Evolutionary conservation across 768 basidiomycete species (phyloP).

Genomic region (Suillus subluteus): DNA sequence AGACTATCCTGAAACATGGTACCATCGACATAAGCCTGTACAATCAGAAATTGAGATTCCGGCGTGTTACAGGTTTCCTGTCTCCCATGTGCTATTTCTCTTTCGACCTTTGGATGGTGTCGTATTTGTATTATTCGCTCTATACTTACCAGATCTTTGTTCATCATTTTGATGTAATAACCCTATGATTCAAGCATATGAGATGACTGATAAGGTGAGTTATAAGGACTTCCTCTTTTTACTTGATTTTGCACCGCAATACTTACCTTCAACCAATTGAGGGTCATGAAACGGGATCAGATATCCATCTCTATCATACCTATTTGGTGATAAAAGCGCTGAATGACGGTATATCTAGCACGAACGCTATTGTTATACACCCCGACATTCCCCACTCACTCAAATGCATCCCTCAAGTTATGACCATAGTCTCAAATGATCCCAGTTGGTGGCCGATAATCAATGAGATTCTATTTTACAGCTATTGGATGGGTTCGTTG

Average conservation of each 20-base stretch:
- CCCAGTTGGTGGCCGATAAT: too few species aligned
- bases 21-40: too few species aligned
- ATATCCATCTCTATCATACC: background rate
- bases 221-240: background rate
- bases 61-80: too few species aligned
- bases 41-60: too few species aligned
- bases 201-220: background rate
- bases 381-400: too few species aligned
- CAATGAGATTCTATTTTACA: too few species aligned
- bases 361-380: too few species aligned
- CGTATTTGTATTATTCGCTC: background rate
- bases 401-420: too few species aligned
- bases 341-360: background rate
- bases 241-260: background rate
- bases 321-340: background rate
- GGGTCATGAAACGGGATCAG: background rate
- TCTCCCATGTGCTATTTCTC: background rate
- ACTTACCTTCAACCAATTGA: too few species aligned
- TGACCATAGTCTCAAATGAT: too few species aligned
- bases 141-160: background rate
- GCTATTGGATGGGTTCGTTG: rapidly evolving
- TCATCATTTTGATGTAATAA: background rate
- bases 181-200: background rate
- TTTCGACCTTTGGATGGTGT: background rate
- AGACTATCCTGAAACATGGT: too few species aligned